A percentile compares a stretch with the other conserved stretches of the same genome.
phyloP scores from a whole-genome alignment of 306 rosid species.

The Lathyrus tuberosus region DNA sequence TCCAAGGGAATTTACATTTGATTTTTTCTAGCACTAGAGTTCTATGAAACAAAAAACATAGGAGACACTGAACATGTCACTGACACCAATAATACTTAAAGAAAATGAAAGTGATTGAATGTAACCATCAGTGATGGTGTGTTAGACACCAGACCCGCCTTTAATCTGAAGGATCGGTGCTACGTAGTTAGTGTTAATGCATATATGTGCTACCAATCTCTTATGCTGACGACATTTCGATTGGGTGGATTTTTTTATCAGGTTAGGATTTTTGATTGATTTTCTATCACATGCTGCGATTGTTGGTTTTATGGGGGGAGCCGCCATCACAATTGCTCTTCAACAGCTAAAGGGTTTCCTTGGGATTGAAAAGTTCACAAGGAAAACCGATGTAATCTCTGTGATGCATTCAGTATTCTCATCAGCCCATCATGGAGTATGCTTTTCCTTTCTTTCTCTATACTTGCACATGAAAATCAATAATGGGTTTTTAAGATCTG shows the following conservation, averaged over 20 bases:
- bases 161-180: not conserved
- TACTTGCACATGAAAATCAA: not conserved
- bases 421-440: slow-evolving; percentile 84
- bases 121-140: not conserved
- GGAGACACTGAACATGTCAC: not conserved
- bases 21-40: slow-evolving; percentile 9
- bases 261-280: slow-evolving; percentile 95
- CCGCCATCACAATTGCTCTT: slow-evolving; percentile 94
- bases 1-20: slow-evolving; percentile 8
- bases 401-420: slow-evolving; percentile 70
- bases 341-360: slow-evolving; percentile 98
- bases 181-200: not conserved
- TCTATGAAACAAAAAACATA: not conserved
- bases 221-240: not conserved
- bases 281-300: slow-evolving; percentile 97
- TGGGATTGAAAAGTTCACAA: slow-evolving; percentile 78
- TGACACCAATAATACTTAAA: not conserved
- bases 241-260: slow-evolving; percentile 40
- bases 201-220: not conserved
- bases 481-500: slow-evolving; percentile 13
- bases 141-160: not conserved
- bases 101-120: not conserved
- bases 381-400: slow-evolving; percentile 76
- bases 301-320: slow-evolving; percentile 97
- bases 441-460: slow-evolving; percentile 38